Conservation (phyloP, 768 basidiomycete species). For the Amanita pseudoporphyria region DNA sequence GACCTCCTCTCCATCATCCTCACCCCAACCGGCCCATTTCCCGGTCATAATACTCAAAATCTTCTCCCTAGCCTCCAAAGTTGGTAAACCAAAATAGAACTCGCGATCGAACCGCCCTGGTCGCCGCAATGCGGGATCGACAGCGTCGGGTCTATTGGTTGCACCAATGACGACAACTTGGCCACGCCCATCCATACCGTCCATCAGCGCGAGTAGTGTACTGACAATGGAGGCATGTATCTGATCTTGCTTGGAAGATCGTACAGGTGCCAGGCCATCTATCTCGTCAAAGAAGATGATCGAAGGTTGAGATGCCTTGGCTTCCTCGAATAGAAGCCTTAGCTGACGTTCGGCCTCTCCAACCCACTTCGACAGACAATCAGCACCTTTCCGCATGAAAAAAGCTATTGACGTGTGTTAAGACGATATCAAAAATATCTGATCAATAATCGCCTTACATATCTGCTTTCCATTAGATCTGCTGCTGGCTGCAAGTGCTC, state of each 20-base stretch:
- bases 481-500: constrained; percentile 91
- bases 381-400: constrained; percentile 99
- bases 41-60: constrained; percentile 87
- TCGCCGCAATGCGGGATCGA: constrained; percentile 89
- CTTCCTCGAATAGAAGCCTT: constrained; percentile 92
- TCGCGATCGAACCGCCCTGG: constrained; percentile 96
- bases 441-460: constrained; percentile 39
- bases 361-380: constrained; percentile 98
- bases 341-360: constrained; percentile 97
- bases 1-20: constrained; percentile 19
- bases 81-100: constrained; percentile 94
- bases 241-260: constrained; percentile 98
- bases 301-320: constrained; percentile 81
- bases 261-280: constrained; percentile 94
- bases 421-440: background rate
- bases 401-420: constrained; percentile 53
- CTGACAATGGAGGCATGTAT: constrained; percentile 98
- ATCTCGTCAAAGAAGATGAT: constrained; percentile 99
- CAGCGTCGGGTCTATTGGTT: constrained; percentile 95
- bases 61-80: constrained; percentile 73
- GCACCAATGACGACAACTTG: constrained; percentile 98
- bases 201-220: constrained; percentile 94
- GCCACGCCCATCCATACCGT: constrained; percentile 97
- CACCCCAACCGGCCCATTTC: constrained; percentile 82
- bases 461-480: constrained; percentile 80